These are phyloP conservation scores for Kwoniella dendrophila DNA, from an alignment of 768 basidiomycete species.

Conservation along the genomic window DNA sequence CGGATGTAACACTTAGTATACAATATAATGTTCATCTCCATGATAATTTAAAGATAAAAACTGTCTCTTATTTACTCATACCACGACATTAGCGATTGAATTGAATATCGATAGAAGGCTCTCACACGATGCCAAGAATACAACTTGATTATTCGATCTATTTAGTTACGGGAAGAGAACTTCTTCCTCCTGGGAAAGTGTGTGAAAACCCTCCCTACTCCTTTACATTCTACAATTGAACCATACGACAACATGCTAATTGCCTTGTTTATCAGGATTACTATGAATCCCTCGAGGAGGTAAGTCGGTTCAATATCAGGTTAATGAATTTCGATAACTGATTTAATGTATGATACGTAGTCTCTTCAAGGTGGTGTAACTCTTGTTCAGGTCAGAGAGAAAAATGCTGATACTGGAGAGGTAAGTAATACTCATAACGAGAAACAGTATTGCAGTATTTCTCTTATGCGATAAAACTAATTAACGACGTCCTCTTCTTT, in stretches of 20 bases:
- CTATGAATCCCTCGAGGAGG: conserved; percentile 73
- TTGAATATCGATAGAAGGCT: not conserved
- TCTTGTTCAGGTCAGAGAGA: conserved; percentile 86
- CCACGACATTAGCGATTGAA: too few species aligned
- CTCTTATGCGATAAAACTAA: not conserved
- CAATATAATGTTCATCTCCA: too few species aligned
- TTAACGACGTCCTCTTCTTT: not conserved
- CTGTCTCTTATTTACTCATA: too few species aligned
- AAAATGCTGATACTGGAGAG: conserved; percentile 75
- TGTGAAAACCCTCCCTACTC: not conserved
- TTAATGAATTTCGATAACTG: not conserved
- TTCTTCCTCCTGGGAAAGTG: conserved; percentile 77
- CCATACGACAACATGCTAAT: not conserved
- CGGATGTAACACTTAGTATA: too few species aligned
- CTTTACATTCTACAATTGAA: not conserved
- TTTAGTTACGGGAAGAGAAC: conserved; percentile 78
- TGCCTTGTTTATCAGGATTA: conserved; percentile 61
- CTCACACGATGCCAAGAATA: conserved; percentile 34
- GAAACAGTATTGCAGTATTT: not conserved
- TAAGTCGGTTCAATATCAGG: conserved; percentile 44
- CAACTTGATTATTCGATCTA: conserved; percentile 65
- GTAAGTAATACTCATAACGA: conserved; percentile 57
- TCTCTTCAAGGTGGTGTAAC: conserved; percentile 84
- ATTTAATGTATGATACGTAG: conserved; percentile 56
- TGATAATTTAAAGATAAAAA: too few species aligned